These are phyloP conservation scores for Trichocladium antarcticum DNA, from an alignment of 495 filamentous ascomycete genomes.

Conservation along the genomic window DNA sequence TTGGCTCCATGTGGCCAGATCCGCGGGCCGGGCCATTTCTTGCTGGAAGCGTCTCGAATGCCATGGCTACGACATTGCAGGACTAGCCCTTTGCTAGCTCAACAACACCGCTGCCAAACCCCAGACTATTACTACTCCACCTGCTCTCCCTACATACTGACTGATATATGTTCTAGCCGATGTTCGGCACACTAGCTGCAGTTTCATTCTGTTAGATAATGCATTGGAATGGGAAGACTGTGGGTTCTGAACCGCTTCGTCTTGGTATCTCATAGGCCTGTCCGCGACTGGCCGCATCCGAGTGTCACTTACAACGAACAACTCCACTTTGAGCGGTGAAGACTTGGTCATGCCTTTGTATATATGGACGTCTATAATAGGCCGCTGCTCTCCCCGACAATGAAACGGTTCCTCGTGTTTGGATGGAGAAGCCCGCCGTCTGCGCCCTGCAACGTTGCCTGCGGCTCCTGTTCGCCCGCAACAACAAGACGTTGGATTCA, in stretches of 20 bases:
- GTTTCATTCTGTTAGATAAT: not conserved
- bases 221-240: not conserved
- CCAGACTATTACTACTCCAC: not conserved
- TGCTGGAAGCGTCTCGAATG: not conserved
- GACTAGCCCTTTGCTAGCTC: not conserved
- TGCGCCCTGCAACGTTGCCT: conserved; percentile 2
- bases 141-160: not conserved
- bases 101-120: not conserved
- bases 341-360: not conserved
- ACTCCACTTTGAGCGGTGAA: not conserved
- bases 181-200: not conserved
- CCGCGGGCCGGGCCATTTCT: not conserved
- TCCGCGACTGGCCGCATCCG: not conserved
- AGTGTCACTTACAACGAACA: not conserved
- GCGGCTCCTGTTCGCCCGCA: not conserved
- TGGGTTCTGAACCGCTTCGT: not conserved
- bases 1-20: too few relatives aligned
- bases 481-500: not conserved
- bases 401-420: not conserved
- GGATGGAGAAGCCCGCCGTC: not conserved
- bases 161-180: not conserved
- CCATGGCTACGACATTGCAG: not conserved
- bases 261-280: not conserved
- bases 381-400: not conserved
- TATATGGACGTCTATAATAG: conserved; percentile 2